Conservation (phyloP, 306 rosid genomes). For the Sesbania bispinosa region DNA sequence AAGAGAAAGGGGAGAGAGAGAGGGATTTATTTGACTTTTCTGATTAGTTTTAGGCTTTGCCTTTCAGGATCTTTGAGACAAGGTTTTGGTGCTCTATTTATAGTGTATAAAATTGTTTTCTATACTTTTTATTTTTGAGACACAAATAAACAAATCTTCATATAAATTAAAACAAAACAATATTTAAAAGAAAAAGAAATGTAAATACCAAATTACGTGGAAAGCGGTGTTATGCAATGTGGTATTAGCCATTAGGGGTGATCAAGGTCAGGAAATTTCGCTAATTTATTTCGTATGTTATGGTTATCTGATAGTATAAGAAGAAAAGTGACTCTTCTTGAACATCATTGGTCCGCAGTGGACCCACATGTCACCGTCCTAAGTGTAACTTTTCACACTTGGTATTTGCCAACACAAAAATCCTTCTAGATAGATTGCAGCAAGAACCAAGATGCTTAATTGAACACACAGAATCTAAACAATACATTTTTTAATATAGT, state of each 20-base stretch:
- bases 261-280: conserved; percentile 1
- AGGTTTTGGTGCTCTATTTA: background rate
- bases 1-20: background rate
- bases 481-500: too few species aligned
- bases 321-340: background rate
- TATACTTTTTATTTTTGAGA: too few species aligned
- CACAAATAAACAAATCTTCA: background rate
- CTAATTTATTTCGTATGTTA: background rate
- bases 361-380: background rate
- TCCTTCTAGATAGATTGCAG: background rate
- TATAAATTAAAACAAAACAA: background rate
- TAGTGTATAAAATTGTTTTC: background rate
- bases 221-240: background rate
- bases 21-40: background rate
- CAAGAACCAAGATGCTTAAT: too few species aligned
- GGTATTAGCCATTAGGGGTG: background rate
- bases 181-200: background rate
- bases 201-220: conserved; percentile 8
- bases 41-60: background rate
- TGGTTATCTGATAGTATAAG: background rate
- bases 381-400: background rate
- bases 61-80: background rate
- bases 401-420: background rate
- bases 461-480: too few species aligned
- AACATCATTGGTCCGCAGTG: too few species aligned